Conservation (phyloP, 768 basidiomycete species). For the Pisolithus microcarpus region DNA sequence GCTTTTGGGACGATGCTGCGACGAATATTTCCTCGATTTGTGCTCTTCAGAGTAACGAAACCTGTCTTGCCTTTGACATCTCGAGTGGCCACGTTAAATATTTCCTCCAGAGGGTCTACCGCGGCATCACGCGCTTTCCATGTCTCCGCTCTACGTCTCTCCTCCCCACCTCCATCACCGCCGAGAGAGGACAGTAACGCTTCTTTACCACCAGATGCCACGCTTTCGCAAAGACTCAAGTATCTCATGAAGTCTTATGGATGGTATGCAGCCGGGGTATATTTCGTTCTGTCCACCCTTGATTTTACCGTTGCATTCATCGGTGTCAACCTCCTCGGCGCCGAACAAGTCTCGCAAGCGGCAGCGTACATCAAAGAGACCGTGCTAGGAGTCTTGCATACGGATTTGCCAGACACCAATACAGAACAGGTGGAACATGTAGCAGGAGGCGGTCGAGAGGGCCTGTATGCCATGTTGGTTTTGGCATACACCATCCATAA, state of each 20-base stretch:
- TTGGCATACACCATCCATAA: slow-evolving; percentile 97
- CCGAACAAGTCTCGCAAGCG: slow-evolving; percentile 77
- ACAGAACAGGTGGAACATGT: slow-evolving; percentile 49
- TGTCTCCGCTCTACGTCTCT: slow-evolving; percentile 42
- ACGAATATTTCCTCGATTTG: slow-evolving; percentile 38
- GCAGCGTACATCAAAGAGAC: slow-evolving; percentile 50
- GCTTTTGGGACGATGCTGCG: slow-evolving; percentile 29
- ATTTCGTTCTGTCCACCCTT: slow-evolving; percentile 60
- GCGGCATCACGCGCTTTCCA: slow-evolving; percentile 42
- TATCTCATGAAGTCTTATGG: slow-evolving; percentile 88
- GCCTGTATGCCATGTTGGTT: slow-evolving; percentile 86
- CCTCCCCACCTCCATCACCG: slow-evolving; percentile 19
- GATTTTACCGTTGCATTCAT: slow-evolving; percentile 85
- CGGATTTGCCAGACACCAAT: slow-evolving; percentile 59
- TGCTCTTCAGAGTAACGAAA: slow-evolving; percentile 39
- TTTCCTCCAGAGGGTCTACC: slow-evolving; percentile 22
- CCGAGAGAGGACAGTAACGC: slow-evolving; percentile 5
- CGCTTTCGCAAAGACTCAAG: slow-evolving; percentile 67
- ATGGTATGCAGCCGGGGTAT: slow-evolving; percentile 93
- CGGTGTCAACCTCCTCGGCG: slow-evolving; percentile 80
- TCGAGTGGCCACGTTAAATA: slow-evolving; percentile 27
- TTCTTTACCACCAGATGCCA: slow-evolving; percentile 40
- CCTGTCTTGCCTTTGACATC: slow-evolving; percentile 45
- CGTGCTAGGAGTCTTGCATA: slow-evolving; percentile 38
- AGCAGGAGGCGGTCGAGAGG: slow-evolving; percentile 47